Base-by-base conservation (phyloP, 78 protist genomes). In the Dictyostelium intermedium region DNA sequence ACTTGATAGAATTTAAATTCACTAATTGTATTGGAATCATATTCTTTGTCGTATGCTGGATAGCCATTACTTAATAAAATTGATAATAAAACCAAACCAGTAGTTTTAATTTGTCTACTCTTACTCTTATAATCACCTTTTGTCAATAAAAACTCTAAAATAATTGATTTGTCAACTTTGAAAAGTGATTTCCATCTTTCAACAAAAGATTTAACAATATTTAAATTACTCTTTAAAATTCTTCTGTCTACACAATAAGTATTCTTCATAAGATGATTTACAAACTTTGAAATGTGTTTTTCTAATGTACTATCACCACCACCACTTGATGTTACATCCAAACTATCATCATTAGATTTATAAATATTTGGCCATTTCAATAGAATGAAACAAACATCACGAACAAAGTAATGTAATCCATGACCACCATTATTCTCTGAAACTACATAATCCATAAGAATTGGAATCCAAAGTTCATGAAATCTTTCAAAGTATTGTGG, bases 331-430 rank as follows among this genome's bases (percentile, higher is more conserved):
- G n/a, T n/a, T n/a, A 23, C 30, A 61, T n/a, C 63, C 1, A 47
- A 1, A 20, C 6, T 7, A 41, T 1, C 25, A 45, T 25, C 37
- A 35, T 30, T n/a, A 32, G 43, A 18, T 16, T 32, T 72, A 45
- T 69, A 89, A 32, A 89, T 60, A 18, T 89, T 89, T 45, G 80
- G 85, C 94, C 94, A 89, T 13, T 37, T 30, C 27, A 94, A 37
- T 11, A 89, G 43, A 4, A 94, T 60, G 32, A 80, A 14, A n/a
- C 91, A 83, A 27, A 93, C 77, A 60, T 96, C 97, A 43, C 97
- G 89, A 34, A 92, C 60, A 25, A 94, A 91, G 76, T 96, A 96
- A 73, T 95, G 92, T 37, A 95, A 76, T 6, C 96, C 97, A n/a
- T 13, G 0, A 16, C 96, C 96, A 25, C 96, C 97, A 50, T 60